phyloP scores from a whole-genome alignment of 2,329 filamentous ascomycete species.

The Alternaria sp. region DNA sequence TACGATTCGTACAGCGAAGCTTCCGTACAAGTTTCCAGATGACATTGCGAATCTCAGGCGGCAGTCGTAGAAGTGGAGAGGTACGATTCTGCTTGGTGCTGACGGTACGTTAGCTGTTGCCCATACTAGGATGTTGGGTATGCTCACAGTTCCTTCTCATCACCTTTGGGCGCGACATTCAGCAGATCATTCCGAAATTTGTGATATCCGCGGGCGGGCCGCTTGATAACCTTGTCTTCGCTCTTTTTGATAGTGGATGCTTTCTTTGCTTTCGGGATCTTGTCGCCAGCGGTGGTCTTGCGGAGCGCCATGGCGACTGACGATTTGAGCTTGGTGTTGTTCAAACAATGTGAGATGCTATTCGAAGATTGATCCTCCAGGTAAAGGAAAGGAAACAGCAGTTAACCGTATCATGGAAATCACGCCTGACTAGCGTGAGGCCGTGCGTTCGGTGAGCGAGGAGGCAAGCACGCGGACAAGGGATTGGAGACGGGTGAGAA shows the following conservation, averaged over 20 bases:
- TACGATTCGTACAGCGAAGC: neutral
- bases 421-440: neutral
- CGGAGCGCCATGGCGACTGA: conserved; percentile 5
- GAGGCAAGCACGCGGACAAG: neutral
- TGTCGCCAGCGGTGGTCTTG: neutral
- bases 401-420: neutral
- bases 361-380: neutral
- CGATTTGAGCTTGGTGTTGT: neutral
- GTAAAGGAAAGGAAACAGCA: too few relatives aligned
- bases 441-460: neutral
- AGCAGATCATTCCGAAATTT: conserved; percentile 26
- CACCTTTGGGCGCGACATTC: conserved; percentile 24
- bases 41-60: conserved; percentile 21
- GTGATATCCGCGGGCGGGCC: conserved; percentile 24
- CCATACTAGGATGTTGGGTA: neutral
- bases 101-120: neutral
- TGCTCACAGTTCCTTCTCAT: conserved; percentile 20
- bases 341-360: neutral
- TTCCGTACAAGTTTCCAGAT: conserved; percentile 21
- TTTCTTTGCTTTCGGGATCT: conserved; percentile 1
- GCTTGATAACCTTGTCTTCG: conserved; percentile 16
- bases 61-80: conserved; percentile 25
- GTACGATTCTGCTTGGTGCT: conserved; percentile 19
- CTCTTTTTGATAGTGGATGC: neutral
- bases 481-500: neutral